Evolutionary conservation across 371 early-diverging fungal genomes (phyloP).

Genomic region (Fennellomyces sp.): DNA sequence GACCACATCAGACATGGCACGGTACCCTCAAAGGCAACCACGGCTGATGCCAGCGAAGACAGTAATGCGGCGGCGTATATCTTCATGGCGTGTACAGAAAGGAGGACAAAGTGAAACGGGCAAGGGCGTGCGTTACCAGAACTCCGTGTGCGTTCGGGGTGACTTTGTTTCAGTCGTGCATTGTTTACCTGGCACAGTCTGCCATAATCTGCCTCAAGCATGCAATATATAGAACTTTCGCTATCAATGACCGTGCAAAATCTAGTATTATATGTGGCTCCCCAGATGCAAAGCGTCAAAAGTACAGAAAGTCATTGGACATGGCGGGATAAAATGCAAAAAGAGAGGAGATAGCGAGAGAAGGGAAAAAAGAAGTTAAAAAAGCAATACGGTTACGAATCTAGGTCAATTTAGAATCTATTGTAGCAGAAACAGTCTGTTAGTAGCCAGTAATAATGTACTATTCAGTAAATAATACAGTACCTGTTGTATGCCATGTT

Average conservation of each 20-base stretch:
- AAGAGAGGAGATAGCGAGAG: not conserved
- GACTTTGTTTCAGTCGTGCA: too few relatives aligned
- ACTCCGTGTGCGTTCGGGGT: too few relatives aligned
- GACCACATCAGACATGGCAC: constrained; percentile 27
- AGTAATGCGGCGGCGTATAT: constrained; percentile 20
- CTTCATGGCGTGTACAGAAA: constrained; percentile 16
- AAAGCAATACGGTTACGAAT: too few relatives aligned
- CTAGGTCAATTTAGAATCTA: too few relatives aligned
- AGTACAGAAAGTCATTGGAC: too few relatives aligned
- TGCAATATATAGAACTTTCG: too few relatives aligned
- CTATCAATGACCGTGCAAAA: not conserved
- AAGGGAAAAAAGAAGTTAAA: not conserved
- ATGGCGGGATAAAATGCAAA: not conserved
- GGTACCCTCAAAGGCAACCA: constrained; percentile 22
- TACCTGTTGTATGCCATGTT: constrained; percentile 67
- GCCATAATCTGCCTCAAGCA: too few relatives aligned
- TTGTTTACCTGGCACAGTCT: too few relatives aligned
- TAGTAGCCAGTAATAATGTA: too few relatives aligned
- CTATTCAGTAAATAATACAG: not conserved
- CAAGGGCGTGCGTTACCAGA: too few relatives aligned
- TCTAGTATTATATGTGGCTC: not conserved
- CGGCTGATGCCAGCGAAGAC: constrained; percentile 19
- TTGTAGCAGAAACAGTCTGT: too few relatives aligned
- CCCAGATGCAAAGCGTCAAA: too few relatives aligned
- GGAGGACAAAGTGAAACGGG: not conserved